A percentile compares a stretch with the other conserved stretches of the same genome.
phyloP scores from a whole-genome alignment of 2,329 filamentous ascomycete genomes.

The Rasamsonia emersonii region DNA sequence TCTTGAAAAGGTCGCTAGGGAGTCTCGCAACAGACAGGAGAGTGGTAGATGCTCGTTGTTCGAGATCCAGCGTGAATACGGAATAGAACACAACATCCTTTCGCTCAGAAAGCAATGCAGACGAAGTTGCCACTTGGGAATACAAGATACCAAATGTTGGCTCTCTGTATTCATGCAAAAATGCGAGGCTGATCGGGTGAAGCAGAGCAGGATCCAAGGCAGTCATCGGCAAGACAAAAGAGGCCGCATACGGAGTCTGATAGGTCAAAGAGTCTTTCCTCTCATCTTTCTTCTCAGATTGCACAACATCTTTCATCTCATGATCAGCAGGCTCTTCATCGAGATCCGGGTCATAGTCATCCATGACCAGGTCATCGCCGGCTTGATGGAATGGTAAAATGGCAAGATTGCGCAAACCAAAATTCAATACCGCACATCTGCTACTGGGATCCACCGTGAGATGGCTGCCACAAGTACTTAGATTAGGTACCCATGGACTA shows the following conservation, averaged over 20 bases:
- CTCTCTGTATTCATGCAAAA: conserved; percentile 93
- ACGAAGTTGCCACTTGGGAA: conserved; percentile 63
- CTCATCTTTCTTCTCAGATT: conserved; percentile 28
- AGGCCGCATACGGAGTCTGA: conserved; percentile 70
- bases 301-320: conserved; percentile 16
- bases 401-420: conserved; percentile 78
- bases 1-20: conserved; percentile 76
- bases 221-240: conserved; percentile 86
- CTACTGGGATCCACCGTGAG: conserved; percentile 84
- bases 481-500: conserved; percentile 69
- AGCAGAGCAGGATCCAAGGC: conserved; percentile 79
- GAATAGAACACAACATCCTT: conserved; percentile 84
- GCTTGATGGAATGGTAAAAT: conserved; percentile 85
- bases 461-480: conserved; percentile 69
- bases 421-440: conserved; percentile 89
- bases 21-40: conserved; percentile 78
- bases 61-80: conserved; percentile 89
- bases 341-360: conserved; percentile 77
- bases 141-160: conserved; percentile 94
- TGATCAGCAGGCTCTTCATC: conserved; percentile 56
- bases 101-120: conserved; percentile 62
- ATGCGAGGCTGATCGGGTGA: conserved; percentile 83
- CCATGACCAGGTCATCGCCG: conserved; percentile 83
- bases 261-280: conserved; percentile 27
- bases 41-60: conserved; percentile 86